A percentile compares a stretch with the other conserved stretches of the same genome.
phyloP scores from a whole-genome alignment of 2,329 filamentous ascomycete genomes.

The Davidsoniella virescens region DNA sequence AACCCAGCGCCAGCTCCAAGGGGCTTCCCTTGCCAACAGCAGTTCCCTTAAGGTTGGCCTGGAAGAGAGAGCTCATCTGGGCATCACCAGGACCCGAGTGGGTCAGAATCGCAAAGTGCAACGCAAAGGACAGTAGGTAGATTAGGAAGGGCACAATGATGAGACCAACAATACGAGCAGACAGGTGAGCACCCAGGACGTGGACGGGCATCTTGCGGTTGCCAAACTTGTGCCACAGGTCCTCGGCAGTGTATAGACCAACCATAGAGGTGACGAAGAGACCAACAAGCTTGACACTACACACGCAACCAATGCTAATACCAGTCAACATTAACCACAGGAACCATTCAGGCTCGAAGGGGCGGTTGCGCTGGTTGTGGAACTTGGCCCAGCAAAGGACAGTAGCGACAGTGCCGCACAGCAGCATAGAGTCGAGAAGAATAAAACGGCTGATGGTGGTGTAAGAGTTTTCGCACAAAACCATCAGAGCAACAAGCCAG shows the following conservation, averaged over 20 bases:
- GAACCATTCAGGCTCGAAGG: constrained; percentile 86
- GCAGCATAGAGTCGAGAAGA: constrained; percentile 92
- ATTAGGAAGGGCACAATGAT: constrained; percentile 80
- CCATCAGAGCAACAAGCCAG: constrained; percentile 92
- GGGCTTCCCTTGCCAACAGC: constrained; percentile 91
- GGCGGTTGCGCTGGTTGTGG: constrained; percentile 69
- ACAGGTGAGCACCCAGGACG: constrained; percentile 60
- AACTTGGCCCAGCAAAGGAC: constrained; percentile 96
- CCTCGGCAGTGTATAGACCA: constrained; percentile 87
- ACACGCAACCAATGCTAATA: constrained; percentile 91
- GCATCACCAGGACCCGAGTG: constrained; percentile 91
- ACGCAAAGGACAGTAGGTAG: constrained; percentile 88
- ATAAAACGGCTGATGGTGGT: constrained; percentile 98
- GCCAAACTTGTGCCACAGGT: constrained; percentile 96
- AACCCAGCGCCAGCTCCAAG: constrained; percentile 78
- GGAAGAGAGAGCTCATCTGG: constrained; percentile 99
- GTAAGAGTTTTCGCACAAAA: constrained; percentile 97
- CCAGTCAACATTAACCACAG: constrained; percentile 88
- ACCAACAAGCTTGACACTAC: constrained; percentile 96
- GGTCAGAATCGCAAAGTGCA: constrained; percentile 88
- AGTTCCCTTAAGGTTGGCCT: constrained; percentile 86
- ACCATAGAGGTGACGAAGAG: constrained; percentile 91
- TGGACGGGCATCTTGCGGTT: constrained; percentile 80
- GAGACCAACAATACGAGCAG: constrained; percentile 65
- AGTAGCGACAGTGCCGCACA: constrained; percentile 97